A percentile compares a stretch with the other conserved stretches of the same genome.
Evolutionary conservation across 2,329 filamentous ascomycete species (phyloP).

Genomic region (Stagonosporopsis chrysanthemi): DNA sequence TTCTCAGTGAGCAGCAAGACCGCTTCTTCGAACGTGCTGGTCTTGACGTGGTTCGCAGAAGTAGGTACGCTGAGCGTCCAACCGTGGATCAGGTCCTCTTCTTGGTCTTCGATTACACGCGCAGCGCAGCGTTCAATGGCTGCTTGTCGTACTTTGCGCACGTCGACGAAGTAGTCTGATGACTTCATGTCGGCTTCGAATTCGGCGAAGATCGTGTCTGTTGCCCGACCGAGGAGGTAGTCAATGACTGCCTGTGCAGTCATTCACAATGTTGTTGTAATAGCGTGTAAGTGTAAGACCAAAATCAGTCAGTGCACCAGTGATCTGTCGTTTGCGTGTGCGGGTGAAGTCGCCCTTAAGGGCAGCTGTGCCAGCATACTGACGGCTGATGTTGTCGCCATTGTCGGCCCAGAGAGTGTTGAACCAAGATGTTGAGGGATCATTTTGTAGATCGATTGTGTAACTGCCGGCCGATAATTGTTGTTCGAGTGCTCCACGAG

Average conservation of each 20-base stretch:
- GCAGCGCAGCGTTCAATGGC: slow-evolving; percentile 89
- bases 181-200: slow-evolving; percentile 95
- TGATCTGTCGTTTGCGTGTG: slow-evolving; percentile 87
- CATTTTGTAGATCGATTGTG: slow-evolving; percentile 74
- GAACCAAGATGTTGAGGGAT: slow-evolving; percentile 89
- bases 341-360: slow-evolving; percentile 97
- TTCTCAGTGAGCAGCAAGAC: slow-evolving; percentile 85
- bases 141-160: slow-evolving; percentile 81
- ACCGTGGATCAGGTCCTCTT: slow-evolving; percentile 87
- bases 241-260: slow-evolving; percentile 96
- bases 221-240: slow-evolving; percentile 89
- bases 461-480: slow-evolving; percentile 81
- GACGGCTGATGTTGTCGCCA: slow-evolving; percentile 91
- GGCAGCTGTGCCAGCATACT: slow-evolving; percentile 94
- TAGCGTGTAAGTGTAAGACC: slow-evolving; percentile 84
- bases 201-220: slow-evolving; percentile 85
- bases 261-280: slow-evolving; percentile 90
- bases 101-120: slow-evolving; percentile 75
- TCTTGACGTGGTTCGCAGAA: slow-evolving; percentile 70
- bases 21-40: slow-evolving; percentile 82
- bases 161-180: slow-evolving; percentile 87
- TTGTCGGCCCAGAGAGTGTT: slow-evolving; percentile 98
- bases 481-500: slow-evolving; percentile 78
- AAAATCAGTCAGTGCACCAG: slow-evolving; percentile 89
- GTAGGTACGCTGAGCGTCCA: slow-evolving; percentile 88